These are phyloP conservation scores for Candida sonorensis DNA, from an alignment of 805 yeast genomes.

Conservation along the genomic window DNA sequence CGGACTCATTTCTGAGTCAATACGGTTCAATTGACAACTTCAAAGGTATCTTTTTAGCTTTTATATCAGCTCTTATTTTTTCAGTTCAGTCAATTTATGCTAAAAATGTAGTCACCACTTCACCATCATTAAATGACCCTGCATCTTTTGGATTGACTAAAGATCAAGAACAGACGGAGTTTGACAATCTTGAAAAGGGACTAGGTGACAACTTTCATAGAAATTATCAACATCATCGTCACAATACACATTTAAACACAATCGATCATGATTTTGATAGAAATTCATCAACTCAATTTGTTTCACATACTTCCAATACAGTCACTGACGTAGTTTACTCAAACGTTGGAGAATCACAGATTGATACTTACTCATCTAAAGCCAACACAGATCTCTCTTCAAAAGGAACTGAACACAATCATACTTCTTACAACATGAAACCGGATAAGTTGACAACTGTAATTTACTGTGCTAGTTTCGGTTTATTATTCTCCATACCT, in stretches of 20 bases:
- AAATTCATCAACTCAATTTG: background rate
- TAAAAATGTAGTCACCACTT: constrained; percentile 63
- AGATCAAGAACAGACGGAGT: background rate
- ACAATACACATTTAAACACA: constrained; percentile 1
- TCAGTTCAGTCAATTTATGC: constrained; percentile 85
- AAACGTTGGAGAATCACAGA: too few relatives aligned
- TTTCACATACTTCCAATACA: background rate
- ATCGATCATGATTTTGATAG: background rate
- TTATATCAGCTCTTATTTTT: constrained; percentile 63
- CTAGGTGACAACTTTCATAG: background rate
- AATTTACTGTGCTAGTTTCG: constrained; percentile 70
- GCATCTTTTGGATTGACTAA: constrained; percentile 12
- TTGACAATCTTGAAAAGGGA: background rate
- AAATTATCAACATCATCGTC: too few relatives aligned
- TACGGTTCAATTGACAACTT: constrained; percentile 1
- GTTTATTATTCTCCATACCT: constrained; percentile 63
- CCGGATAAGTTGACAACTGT: constrained; percentile 80
- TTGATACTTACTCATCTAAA: too few relatives aligned
- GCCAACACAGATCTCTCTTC: too few relatives aligned
- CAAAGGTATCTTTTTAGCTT: constrained; percentile 62
- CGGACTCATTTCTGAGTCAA: too few relatives aligned
- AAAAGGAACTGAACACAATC: too few relatives aligned
- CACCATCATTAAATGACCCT: constrained; percentile 12
- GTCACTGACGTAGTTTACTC: background rate
- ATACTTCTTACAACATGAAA: constrained; percentile 26